Evolutionary conservation across 805 yeast species (phyloP).

Genomic region (Pichia eremophila): DNA sequence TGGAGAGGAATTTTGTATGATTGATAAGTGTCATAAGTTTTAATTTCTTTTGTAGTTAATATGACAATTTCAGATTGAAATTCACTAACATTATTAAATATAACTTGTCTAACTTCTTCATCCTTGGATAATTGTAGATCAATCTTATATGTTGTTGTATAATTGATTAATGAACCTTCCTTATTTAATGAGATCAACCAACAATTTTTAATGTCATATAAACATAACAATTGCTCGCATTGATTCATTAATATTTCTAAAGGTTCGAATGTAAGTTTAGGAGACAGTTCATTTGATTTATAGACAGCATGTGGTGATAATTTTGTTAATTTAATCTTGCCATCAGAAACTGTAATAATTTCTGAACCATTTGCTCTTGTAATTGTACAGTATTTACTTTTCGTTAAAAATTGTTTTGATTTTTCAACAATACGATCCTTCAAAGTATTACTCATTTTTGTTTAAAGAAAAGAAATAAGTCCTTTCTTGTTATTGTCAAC

Average conservation of each 20-base stretch:
- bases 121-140: constrained; percentile 8
- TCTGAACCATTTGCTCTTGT: constrained; percentile 22
- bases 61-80: constrained; percentile 35
- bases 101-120: constrained; percentile 27
- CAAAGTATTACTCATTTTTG: background rate
- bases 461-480: no score
- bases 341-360: constrained; percentile 16
- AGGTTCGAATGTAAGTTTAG: constrained; percentile 19
- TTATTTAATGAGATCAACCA: constrained; percentile 14
- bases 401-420: constrained; percentile 10
- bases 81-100: constrained; percentile 38
- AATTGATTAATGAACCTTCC: constrained; percentile 13
- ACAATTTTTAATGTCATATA: constrained; percentile 14
- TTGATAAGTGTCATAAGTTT: constrained; percentile 28
- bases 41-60: constrained; percentile 28
- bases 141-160: constrained; percentile 8
- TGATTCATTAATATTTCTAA: constrained; percentile 15
- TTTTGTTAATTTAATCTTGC: constrained; percentile 15
- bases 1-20: constrained; percentile 16
- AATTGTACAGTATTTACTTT: constrained; percentile 13
- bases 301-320: constrained; percentile 3
- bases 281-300: constrained; percentile 4
- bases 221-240: constrained; percentile 21
- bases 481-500: no score
- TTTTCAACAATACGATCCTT: background rate